These are phyloP conservation scores for Zygosaccharomyces gambellarensis DNA, from an alignment of 805 yeast species.

Conservation along the genomic window DNA sequence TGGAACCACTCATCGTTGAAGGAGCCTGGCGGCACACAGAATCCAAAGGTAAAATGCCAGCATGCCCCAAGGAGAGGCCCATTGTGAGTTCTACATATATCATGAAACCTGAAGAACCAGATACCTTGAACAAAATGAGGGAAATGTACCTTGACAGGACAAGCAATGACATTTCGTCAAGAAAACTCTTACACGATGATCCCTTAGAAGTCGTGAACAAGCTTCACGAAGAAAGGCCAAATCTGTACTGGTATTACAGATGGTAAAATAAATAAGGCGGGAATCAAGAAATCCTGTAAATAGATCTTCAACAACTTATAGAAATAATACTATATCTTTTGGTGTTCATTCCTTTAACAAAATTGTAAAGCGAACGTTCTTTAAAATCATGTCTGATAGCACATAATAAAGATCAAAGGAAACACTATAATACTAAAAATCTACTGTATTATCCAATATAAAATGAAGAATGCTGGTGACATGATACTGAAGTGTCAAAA, in stretches of 20 bases:
- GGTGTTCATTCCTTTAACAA: not conserved
- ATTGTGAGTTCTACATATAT: slow-evolving; percentile 28
- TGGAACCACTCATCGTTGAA: slow-evolving; percentile 28
- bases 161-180: slow-evolving; percentile 17
- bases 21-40: slow-evolving; percentile 36
- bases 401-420: not conserved
- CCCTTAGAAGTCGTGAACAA: slow-evolving; percentile 17
- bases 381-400: not conserved
- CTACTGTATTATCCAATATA: not conserved
- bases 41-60: slow-evolving; percentile 26
- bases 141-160: slow-evolving; percentile 29
- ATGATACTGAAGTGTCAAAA: slow-evolving; percentile 38
- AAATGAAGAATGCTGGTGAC: slow-evolving; percentile 10
- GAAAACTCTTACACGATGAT: slow-evolving; percentile 19
- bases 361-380: not conserved
- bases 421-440: not conserved
- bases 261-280: slow-evolving; percentile 16
- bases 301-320: not conserved
- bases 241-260: slow-evolving; percentile 32
- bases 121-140: slow-evolving; percentile 22
- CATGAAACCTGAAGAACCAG: slow-evolving; percentile 21
- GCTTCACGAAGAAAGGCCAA: slow-evolving; percentile 18
- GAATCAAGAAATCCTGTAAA: slow-evolving; percentile 3
- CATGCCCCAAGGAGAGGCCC: slow-evolving; percentile 27
- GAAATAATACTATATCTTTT: too few relatives aligned